Evolutionary conservation across 768 basidiomycete genomes (phyloP).

Genomic region (Phylloporus sp.): DNA sequence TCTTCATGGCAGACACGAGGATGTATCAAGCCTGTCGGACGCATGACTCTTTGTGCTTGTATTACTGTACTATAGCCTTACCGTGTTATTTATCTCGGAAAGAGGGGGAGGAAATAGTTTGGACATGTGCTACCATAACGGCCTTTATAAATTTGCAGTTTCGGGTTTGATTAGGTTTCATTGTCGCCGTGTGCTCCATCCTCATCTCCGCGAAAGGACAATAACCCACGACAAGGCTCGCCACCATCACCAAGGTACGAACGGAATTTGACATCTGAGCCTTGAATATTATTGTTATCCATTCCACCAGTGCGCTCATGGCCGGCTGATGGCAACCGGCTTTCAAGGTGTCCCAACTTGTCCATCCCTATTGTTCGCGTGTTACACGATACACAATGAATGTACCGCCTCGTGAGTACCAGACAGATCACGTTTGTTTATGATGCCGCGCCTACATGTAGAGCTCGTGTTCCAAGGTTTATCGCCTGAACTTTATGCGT

Average conservation of each 20-base stretch:
- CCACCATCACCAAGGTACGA: constrained; percentile 28
- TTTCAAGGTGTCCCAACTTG: constrained; percentile 15
- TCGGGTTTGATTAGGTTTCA: constrained; percentile 21
- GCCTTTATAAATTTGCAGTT: constrained; percentile 8
- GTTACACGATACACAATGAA: constrained; percentile 7
- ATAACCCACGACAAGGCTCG: constrained; percentile 30
- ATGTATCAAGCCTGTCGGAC: constrained; percentile 8
- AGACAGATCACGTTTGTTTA: constrained; percentile 1
- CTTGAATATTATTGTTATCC: constrained; percentile 19
- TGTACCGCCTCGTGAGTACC: constrained; percentile 11
- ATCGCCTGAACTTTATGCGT: constrained; percentile 10
- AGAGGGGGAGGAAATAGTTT: not conserved
- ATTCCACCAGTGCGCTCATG: constrained; percentile 2
- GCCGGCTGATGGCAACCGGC: constrained; percentile 11
- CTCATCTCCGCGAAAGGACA: constrained; percentile 24
- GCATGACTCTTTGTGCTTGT: constrained; percentile 14
- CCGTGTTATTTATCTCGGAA: constrained; percentile 4
- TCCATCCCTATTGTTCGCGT: constrained; percentile 26
- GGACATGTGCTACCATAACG: constrained; percentile 11
- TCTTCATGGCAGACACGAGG: constrained; percentile 19
- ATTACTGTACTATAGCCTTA: constrained; percentile 23
- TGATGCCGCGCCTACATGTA: constrained; percentile 7
- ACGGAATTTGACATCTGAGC: constrained; percentile 15
- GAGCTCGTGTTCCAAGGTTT: constrained; percentile 13
- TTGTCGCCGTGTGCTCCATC: constrained; percentile 8